Evolutionary conservation across 108 stramenopile species (phyloP), one percentile per base, ranked within the genome.

Genomic region (Skeletonema potamos): DNA sequence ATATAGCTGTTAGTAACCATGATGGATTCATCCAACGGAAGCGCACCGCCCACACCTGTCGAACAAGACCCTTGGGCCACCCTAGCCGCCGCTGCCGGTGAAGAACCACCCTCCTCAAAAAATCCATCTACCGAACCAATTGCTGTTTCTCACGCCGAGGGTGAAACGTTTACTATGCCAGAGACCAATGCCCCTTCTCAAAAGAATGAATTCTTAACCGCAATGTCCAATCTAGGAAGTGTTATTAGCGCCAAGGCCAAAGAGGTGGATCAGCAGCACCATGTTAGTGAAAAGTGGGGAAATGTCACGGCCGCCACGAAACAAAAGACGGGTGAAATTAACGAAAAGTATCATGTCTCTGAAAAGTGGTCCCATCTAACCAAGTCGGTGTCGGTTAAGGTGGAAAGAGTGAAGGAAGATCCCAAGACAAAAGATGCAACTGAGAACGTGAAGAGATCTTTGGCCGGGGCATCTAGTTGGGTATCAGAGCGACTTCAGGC

Each of bases 151-250:
- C 58, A 59, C 28, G 58, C 58, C 36, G 58, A 59, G 33, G 58
- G 58, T 34, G 58, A 59, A 34, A 59, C 58, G 18, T 59, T 59
- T 34, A 11, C 58, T 17, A 59, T 59, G 58, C 58, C 58, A 30
- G 33, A 30, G 11, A 24, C 58, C 58, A 20, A 8, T 8, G 58
- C 30, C 28, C 28, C 58, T 34, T 6, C 58, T 5, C 58, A 33
- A 59, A 20, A 51, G 48, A 51, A 51, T 51, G 48, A 51, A 51
- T 51, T 51, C 22, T 51, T 51, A 51, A 22, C 48, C 22, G 48
- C 48, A 20, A n/a, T 51, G 22, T 4, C 48, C 48, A 51, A 51
- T 22, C 33, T 59, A 8, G 58, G 58, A 1, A 18, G 1, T 34
- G 58, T 59, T 29, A 30, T 59, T 34, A 29, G 15, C 28, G 28